A percentile compares a stretch with the other conserved stretches of the same genome.
phyloP scores from a whole-genome alignment of 495 filamentous ascomycete species.

The Penicillium mononematosum region DNA sequence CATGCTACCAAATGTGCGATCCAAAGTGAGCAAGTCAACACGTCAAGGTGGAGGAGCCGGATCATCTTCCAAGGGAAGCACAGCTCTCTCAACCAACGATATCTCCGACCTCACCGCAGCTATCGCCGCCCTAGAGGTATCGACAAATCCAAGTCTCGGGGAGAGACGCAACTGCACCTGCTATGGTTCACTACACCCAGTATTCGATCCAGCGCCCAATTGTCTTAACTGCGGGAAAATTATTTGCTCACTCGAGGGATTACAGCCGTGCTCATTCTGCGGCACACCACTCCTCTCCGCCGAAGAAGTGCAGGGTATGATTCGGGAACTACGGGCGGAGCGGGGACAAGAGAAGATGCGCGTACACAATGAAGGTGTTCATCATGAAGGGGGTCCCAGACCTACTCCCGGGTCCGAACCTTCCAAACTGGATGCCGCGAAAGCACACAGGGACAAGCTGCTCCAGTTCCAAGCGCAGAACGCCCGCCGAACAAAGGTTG shows the following conservation, averaged over 20 bases:
- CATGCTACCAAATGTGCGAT: slow-evolving; percentile 60
- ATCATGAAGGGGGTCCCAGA: slow-evolving; percentile 41
- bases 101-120: slow-evolving; percentile 85
- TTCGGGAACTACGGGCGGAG: slow-evolving; percentile 80
- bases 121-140: slow-evolving; percentile 84
- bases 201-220: slow-evolving; percentile 85
- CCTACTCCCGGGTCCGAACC: slow-evolving; percentile 48
- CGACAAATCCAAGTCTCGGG: slow-evolving; percentile 74
- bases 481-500: slow-evolving; percentile 78
- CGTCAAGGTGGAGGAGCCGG: slow-evolving; percentile 53
- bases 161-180: slow-evolving; percentile 73
- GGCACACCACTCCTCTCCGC: slow-evolving; percentile 65
- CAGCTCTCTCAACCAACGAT: slow-evolving; percentile 54
- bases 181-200: slow-evolving; percentile 78
- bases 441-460: slow-evolving; percentile 78
- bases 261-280: slow-evolving; percentile 96
- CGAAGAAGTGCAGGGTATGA: slow-evolving; percentile 77
- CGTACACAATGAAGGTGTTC: slow-evolving; percentile 72
- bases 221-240: slow-evolving; percentile 93
- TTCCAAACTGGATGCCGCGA: slow-evolving; percentile 43
- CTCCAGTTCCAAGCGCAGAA: slow-evolving; percentile 86
- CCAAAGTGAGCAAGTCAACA: slow-evolving; percentile 54
- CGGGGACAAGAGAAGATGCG: slow-evolving; percentile 82
- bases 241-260: slow-evolving; percentile 90
- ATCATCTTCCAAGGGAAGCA: slow-evolving; percentile 26